Conservation (phyloP, 306 rosid species). For the Pyrus bretschneideri region DNA sequence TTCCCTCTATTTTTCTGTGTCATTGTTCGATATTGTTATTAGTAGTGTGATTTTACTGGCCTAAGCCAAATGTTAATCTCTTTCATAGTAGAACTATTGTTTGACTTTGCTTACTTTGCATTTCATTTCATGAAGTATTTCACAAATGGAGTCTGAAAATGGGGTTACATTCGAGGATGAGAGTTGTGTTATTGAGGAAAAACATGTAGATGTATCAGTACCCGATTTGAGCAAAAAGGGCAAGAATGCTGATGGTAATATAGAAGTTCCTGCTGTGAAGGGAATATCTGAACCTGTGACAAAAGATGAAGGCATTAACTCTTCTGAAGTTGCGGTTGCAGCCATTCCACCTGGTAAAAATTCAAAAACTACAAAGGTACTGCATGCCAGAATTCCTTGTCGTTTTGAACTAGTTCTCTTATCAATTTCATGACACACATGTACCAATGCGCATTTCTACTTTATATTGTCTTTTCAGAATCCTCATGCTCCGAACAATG, state of each 20-base stretch:
- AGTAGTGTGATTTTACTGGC: not conserved
- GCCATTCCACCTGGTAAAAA: conserved; percentile 39
- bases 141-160: conserved; percentile 63
- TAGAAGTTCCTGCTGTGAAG: conserved; percentile 28
- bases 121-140: conserved; percentile 10
- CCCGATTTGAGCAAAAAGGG: conserved; percentile 25
- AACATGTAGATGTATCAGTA: conserved; percentile 23
- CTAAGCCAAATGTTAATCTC: not conserved
- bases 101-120: not conserved
- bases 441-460: not conserved
- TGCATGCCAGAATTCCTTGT: not conserved
- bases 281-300: conserved; percentile 36
- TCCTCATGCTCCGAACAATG: conserved; percentile 27
- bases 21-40: not conserved
- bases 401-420: not conserved
- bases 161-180: conserved; percentile 63
- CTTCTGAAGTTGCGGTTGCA: conserved; percentile 32
- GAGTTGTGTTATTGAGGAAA: conserved; percentile 50
- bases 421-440: conserved; percentile 1
- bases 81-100: not conserved
- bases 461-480: conserved; percentile 39
- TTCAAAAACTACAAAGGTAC: conserved; percentile 56
- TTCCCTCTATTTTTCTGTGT: not conserved
- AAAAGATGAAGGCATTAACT: conserved; percentile 33
- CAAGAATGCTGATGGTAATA: conserved; percentile 25